Conservation (phyloP, 345 rosid genomes). For the Brassica cretica region DNA sequence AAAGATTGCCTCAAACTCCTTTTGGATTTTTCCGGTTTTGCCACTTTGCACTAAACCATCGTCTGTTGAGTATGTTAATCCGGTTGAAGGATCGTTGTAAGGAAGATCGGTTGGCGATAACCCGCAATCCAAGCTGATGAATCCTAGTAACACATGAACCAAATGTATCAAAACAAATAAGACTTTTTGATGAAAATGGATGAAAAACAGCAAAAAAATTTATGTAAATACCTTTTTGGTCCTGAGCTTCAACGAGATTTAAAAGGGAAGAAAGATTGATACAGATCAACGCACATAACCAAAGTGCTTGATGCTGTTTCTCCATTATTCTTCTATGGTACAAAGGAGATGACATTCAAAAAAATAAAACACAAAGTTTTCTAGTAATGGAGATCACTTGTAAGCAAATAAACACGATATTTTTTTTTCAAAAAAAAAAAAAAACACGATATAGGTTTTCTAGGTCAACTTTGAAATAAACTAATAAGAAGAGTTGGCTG, state of each 20-base stretch:
- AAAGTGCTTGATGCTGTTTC: slow-evolving; percentile 18
- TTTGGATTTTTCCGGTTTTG: slow-evolving; percentile 30
- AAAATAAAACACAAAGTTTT: not conserved
- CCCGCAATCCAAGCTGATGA: slow-evolving; percentile 41
- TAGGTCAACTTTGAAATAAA: not conserved
- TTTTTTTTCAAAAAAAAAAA: not conserved
- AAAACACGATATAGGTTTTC: slow-evolving; percentile 10
- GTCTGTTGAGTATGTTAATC: slow-evolving; percentile 36
- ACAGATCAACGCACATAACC: slow-evolving; percentile 25
- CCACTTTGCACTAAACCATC: slow-evolving; percentile 28
- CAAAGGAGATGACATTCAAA: slow-evolving; percentile 10
- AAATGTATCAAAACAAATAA: not conserved
- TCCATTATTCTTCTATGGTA: slow-evolving; percentile 24
- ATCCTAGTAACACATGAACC: slow-evolving; percentile 23
- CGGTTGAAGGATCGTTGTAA: slow-evolving; percentile 27
- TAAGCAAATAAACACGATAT: slow-evolving; percentile 14
- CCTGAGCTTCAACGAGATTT: slow-evolving; percentile 28
- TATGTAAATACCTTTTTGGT: slow-evolving; percentile 21
- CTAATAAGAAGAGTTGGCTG: not conserved
- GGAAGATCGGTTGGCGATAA: slow-evolving; percentile 9
- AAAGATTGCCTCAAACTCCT: slow-evolving; percentile 13
- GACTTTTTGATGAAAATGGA: not conserved
- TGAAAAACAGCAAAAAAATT: not conserved
- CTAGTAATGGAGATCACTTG: not conserved
- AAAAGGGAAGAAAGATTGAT: not conserved